Base-by-base conservation (phyloP, 1,284 basidiomycete species). In the Lignosus rhinocerotis region DNA sequence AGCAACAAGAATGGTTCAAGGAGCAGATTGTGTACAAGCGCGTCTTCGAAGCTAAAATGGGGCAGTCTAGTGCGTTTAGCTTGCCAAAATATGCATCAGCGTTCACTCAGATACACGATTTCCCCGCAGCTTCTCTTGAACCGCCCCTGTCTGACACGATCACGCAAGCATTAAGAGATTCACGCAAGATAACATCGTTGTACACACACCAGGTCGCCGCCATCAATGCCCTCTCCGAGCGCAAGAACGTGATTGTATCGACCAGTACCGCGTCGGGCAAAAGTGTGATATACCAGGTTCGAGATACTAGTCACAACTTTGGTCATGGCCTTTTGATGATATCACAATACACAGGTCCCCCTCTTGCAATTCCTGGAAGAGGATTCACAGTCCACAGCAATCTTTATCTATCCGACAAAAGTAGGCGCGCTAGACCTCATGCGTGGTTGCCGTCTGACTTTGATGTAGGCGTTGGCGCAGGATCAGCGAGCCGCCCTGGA, bases 201-300 rank as follows among this genome's bases (percentile, higher is more conserved):
- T 96, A 94, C 69, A 78, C 77, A 5, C 94, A 96, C 66, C 94
- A 96, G 73, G 85, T 85, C 4, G 76, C 80, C 34, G 92, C 94
- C 1, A 88, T 96, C 61, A 82, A 85, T 60, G 84, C 87, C 0
- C 76, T 96, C 17, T 72, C 77, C 10, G 69, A 74, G 38, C 83
- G 84, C 6, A 82, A 82, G 53, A 81, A 93, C 70, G 93, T 95
- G 25, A 92, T 96, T 48, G 91, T 96, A 17, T 94, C 92, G 1
- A 96, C 94, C 0, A 90, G 88, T 64, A 96, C 94, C 2, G 93
- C 93, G 2, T 94, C 93, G 3, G 94, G 94, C 8, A 96, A 96
- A 74, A 95, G 92, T 70, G 79, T 96, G 19, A 94, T 96, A 51
- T 96, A 93, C 71, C 90, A 93, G 76, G 90, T 88, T 60, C 25